phyloP scores from a whole-genome alignment of 306 rosid species.

The Quercus parvula region DNA sequence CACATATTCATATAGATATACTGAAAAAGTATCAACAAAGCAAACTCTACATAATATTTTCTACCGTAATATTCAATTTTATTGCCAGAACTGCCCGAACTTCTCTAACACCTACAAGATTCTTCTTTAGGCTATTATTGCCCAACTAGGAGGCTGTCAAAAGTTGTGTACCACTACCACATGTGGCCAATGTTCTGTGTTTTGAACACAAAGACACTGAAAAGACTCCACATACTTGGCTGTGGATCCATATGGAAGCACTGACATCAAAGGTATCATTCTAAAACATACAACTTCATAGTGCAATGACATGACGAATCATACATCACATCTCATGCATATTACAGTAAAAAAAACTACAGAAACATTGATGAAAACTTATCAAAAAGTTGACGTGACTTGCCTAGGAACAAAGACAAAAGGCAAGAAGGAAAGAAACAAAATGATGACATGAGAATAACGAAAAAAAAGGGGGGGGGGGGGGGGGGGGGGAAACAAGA shows the following conservation, averaged over 20 bases:
- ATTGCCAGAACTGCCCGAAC: neutral
- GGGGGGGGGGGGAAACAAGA: constrained; percentile 6
- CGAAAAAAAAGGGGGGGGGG: neutral
- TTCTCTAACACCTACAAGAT: neutral
- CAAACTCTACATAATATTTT: neutral
- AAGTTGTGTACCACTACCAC: neutral
- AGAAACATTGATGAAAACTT: neutral
- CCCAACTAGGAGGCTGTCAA: neutral
- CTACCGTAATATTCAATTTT: neutral
- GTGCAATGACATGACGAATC: neutral
- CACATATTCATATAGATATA: neutral
- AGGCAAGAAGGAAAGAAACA: constrained; percentile 1
- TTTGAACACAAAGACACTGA: neutral
- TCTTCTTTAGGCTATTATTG: neutral
- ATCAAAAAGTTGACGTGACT: neutral
- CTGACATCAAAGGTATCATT: neutral
- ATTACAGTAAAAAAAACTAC: neutral
- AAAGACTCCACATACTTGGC: neutral
- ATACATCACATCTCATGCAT: neutral
- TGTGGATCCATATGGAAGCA: neutral
- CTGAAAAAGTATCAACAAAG: neutral
- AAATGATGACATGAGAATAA: neutral
- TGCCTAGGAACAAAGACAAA: neutral
- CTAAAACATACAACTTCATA: neutral
- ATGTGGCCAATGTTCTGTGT: no score